A percentile compares a stretch with the other conserved stretches of the same genome.
These are phyloP conservation scores for Escovopsis sp. DNA, from an alignment of 2,329 filamentous ascomycete genomes.

Conservation along the genomic window DNA sequence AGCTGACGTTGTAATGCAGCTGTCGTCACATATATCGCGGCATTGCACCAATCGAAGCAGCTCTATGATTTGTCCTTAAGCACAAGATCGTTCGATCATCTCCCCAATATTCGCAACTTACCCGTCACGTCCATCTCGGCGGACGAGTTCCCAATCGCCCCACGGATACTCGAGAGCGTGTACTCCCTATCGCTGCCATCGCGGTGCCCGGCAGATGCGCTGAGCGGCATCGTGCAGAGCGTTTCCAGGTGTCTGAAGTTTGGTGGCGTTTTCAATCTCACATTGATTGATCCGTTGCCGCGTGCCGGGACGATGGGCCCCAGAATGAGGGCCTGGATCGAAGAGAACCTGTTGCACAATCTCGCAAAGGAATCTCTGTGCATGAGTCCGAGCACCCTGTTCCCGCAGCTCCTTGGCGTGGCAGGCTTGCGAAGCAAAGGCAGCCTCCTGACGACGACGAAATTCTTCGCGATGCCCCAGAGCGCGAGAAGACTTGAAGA, in stretches of 20 bases:
- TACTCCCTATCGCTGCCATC: constrained; percentile 42
- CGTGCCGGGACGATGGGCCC: constrained; percentile 41
- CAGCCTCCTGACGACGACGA: constrained; percentile 32
- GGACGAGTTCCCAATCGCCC: constrained; percentile 22
- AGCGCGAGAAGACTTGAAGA: constrained; percentile 12
- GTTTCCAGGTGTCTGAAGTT: constrained; percentile 41
- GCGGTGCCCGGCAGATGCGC: constrained; percentile 38
- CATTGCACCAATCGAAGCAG: constrained; percentile 23
- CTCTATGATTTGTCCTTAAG: constrained; percentile 31
- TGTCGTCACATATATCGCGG: constrained; percentile 34
- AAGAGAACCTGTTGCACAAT: constrained; percentile 43
- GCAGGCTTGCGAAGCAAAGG: constrained; percentile 35
- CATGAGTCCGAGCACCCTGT: constrained; percentile 40
- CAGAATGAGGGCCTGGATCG: constrained; percentile 44
- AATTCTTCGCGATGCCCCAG: constrained; percentile 30
- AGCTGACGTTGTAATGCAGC: constrained; percentile 18
- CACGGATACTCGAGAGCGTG: constrained; percentile 31
- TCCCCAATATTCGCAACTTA: constrained; percentile 26
- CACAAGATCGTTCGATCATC: constrained; percentile 23
- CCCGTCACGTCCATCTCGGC: constrained; percentile 23
- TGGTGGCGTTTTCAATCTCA: constrained; percentile 42
- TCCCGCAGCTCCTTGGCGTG: constrained; percentile 44
- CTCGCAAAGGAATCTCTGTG: constrained; percentile 45
- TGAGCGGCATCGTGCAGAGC: constrained; percentile 40
- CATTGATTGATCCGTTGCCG: constrained; percentile 49